Conservation (phyloP, 768 basidiomycete species). For the Tricholoma hemisulphureum region DNA sequence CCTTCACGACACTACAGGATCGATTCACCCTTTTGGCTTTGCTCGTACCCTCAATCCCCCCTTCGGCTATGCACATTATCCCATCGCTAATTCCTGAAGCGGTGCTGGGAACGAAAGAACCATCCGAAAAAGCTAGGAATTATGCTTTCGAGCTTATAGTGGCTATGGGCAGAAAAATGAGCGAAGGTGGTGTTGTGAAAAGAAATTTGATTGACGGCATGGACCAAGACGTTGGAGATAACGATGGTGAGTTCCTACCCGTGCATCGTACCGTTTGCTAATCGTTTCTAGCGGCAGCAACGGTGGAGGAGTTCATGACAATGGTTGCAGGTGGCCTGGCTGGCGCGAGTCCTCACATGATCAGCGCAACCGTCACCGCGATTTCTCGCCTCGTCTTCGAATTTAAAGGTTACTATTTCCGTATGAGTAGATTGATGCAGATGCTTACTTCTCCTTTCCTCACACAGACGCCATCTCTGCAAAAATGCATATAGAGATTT, state of each 20-base stretch:
- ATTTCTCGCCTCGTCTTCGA: constrained; percentile 94
- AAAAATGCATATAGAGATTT: constrained; percentile 77
- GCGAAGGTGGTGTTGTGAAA: constrained; percentile 77
- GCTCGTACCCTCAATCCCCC: constrained; percentile 66
- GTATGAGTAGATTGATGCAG: neutral
- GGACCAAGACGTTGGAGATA: constrained; percentile 67
- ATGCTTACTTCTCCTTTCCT: neutral
- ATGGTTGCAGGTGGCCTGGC: constrained; percentile 96
- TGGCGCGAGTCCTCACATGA: constrained; percentile 94
- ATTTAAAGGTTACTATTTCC: constrained; percentile 70
- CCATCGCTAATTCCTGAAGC: constrained; percentile 91
- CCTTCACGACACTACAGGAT: constrained; percentile 50
- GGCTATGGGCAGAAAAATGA: constrained; percentile 92
- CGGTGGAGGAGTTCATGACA: constrained; percentile 88
- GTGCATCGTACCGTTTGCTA: constrained; percentile 5
- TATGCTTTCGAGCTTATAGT: constrained; percentile 91
- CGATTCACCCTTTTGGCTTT: constrained; percentile 73
- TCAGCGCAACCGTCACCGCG: constrained; percentile 93
- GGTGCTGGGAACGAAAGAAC: constrained; percentile 94
- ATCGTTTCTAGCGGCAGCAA: constrained; percentile 53
- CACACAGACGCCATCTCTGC: constrained; percentile 61
- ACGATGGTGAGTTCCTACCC: constrained; percentile 44
- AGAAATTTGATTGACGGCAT: constrained; percentile 77
- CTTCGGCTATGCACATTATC: constrained; percentile 76
- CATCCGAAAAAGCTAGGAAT: constrained; percentile 85